Evolutionary conservation across 805 yeast genomes (phyloP), one percentile per base, ranked within the genome.

Genomic region (Grigorovia yakushimaensis): DNA sequence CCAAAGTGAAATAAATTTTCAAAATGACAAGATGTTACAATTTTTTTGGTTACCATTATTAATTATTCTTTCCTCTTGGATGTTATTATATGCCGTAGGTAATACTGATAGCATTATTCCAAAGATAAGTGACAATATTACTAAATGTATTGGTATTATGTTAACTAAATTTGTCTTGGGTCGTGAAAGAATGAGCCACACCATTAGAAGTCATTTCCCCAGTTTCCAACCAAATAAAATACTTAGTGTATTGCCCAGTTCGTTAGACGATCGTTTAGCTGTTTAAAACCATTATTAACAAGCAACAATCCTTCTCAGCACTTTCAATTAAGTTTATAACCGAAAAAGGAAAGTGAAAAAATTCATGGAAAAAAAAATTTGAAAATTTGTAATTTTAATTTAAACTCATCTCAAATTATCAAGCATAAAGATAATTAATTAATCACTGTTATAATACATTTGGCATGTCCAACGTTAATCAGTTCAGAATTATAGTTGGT

Each of bases 1-100:
- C 17, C 73, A 69, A 41, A 64, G 63, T 21, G 58, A 64, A 39
- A 61, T 68, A 42, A 65, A 63, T 44, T 68, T 76, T 49, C 67
- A 67, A 55, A 84, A 87, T 58, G 98, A 89, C 65, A 82, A 78
- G 58, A 83, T 88, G 86, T 71, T 89, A 52, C 67, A 87, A 50
- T 86, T 88, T 62, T 88, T 89, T 74, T 89, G 98, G 98, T 67
- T 88, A 49, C 98, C 98, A 15, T 73, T 85, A 35, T 66, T 87
- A 45, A 55, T 82, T 17, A 61, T 85, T 27, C 64, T 81, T 18
- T 68, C 79, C 2, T 65, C 79, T 6, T 70, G 73, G 53, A 69
- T 75, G 47, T 61, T 74, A 5, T 51, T 70, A 19, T 61, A 59
- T 49, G 64, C 58, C 27, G 58, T 66, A 19, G 73, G 74, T 4